Conservation (phyloP, 78 protist genomes). For the Emiliania huxleyi region DNA sequence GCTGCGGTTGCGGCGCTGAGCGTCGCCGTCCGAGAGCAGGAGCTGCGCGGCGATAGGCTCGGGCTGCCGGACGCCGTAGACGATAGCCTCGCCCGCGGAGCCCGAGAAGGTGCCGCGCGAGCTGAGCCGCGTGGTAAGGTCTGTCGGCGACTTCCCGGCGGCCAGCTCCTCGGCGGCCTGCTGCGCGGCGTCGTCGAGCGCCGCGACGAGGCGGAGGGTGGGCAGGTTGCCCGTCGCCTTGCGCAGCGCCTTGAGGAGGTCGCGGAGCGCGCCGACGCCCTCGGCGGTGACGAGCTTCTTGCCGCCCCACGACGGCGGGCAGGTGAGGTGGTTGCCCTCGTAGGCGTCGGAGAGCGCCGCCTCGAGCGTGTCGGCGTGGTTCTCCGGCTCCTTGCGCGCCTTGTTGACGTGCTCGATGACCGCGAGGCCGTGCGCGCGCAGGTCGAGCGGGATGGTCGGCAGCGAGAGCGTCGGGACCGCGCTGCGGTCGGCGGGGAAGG, state of each 20-base stretch:
- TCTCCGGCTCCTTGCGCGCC: neutral
- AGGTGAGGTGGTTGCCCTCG: neutral
- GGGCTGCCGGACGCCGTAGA: conserved; percentile 4
- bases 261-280: neutral
- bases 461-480: neutral
- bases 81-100: neutral
- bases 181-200: neutral
- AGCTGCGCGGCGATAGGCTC: neutral
- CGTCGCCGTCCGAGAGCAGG: neutral
- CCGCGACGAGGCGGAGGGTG: neutral
- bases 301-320: neutral
- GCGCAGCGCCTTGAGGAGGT: neutral
- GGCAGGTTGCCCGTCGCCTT: neutral
- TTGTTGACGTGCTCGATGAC: neutral
- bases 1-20: neutral
- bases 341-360: neutral
- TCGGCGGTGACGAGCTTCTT: neutral
- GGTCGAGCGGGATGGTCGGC: neutral
- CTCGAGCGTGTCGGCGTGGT: neutral
- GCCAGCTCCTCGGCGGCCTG: neutral
- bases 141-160: neutral
- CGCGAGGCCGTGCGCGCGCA: neutral
- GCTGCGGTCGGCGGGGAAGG: neutral
- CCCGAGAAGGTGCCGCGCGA: neutral
- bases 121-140: neutral